These are phyloP conservation scores for Marchantia paleacea DNA, from an alignment of 225 moss, liverwort and hornwort species.

Conservation along the genomic window DNA sequence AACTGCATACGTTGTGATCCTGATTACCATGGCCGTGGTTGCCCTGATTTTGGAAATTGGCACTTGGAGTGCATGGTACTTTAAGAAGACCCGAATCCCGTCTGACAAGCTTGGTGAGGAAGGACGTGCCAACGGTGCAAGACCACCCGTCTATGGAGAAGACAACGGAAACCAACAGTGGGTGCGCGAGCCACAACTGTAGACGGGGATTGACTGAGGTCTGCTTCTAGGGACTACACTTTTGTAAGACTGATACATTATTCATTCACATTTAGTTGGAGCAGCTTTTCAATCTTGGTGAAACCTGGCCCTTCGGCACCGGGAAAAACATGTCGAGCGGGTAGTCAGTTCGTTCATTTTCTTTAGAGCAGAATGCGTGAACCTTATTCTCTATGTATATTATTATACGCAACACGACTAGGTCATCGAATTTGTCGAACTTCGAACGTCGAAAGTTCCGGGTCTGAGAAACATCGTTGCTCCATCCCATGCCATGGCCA, in stretches of 20 bases:
- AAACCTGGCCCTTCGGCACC: neutral
- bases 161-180: conserved; percentile 10
- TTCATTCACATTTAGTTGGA: neutral
- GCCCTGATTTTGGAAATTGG: conserved; percentile 58
- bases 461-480: neutral
- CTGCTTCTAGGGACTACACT: neutral
- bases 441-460: neutral
- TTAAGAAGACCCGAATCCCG: neutral
- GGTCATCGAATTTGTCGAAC: neutral
- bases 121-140: neutral
- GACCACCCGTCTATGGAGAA: neutral
- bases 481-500: neutral
- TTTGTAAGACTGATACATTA: neutral
- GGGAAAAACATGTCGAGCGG: neutral
- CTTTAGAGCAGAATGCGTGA: neutral
- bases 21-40: conserved; percentile 38
- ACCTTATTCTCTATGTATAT: neutral
- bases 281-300: neutral
- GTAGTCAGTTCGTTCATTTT: neutral
- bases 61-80: conserved; percentile 44
- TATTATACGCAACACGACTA: neutral
- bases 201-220: neutral
- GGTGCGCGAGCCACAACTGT: conserved; percentile 16
- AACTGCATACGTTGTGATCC: conserved; percentile 42
- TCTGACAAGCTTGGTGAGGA: conserved; percentile 7